Evolutionary conservation across 192 early-diverging fungal species (phyloP).

Genomic region (Umbelopsis ramanniana): DNA sequence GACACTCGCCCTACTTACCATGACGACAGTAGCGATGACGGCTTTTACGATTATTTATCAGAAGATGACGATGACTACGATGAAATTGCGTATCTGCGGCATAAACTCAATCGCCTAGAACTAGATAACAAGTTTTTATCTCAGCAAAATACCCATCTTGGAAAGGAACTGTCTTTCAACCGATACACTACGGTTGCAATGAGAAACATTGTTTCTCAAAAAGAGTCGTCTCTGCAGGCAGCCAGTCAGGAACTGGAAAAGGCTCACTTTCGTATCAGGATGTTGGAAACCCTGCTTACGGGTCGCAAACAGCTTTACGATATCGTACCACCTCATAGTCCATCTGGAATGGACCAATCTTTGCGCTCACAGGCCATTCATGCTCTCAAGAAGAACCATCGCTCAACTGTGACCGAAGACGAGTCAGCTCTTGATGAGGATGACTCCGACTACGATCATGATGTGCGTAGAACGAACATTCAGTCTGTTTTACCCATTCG

Average conservation of each 20-base stretch:
- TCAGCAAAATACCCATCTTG: constrained; percentile 36
- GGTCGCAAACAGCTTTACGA: constrained; percentile 22
- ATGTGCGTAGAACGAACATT: constrained; percentile 5
- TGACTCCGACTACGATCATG: constrained; percentile 36
- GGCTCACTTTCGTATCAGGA: constrained; percentile 35
- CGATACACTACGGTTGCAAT: constrained; percentile 40
- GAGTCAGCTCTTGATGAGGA: constrained; percentile 31
- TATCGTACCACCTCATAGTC: background rate
- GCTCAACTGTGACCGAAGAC: constrained; percentile 13
- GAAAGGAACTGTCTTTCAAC: constrained; percentile 34
- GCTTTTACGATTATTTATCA: constrained; percentile 17
- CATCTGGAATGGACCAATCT: constrained; percentile 24
- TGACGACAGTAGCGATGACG: constrained; percentile 15
- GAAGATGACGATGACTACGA: constrained; percentile 17
- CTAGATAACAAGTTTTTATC: constrained; percentile 36
- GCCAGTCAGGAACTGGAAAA: constrained; percentile 41
- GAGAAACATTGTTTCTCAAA: constrained; percentile 37
- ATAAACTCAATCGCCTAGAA: constrained; percentile 26
- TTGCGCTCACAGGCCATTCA: constrained; percentile 13
- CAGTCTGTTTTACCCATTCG: constrained; percentile 1
- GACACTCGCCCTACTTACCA: background rate
- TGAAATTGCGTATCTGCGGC: constrained; percentile 11
- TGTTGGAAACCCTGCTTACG: constrained; percentile 27
- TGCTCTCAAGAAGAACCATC: constrained; percentile 19
- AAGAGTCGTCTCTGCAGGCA: constrained; percentile 31